phyloP scores from a whole-genome alignment of 805 yeast genomes.

The Gaillardinia entomophila region DNA sequence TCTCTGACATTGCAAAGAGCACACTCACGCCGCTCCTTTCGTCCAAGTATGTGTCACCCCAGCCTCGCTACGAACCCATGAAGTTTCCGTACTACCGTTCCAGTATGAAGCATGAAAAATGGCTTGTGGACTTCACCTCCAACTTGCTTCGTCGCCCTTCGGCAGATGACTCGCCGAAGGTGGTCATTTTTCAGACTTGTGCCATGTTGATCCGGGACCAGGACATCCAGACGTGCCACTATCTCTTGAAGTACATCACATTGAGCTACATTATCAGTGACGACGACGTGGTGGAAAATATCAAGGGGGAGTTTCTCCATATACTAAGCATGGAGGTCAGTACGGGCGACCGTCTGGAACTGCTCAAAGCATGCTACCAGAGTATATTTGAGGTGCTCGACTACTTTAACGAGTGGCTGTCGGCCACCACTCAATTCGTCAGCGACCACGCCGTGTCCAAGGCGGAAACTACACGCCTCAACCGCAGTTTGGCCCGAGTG shows the following conservation, averaged over 20 bases:
- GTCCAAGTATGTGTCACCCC: conserved; percentile 66
- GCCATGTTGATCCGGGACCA: conserved; percentile 62
- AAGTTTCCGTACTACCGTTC: conserved; percentile 61
- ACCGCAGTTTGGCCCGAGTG: conserved; percentile 27
- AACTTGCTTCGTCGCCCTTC: conserved; percentile 51
- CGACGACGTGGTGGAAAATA: conserved; percentile 33
- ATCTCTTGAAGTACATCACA: conserved; percentile 71
- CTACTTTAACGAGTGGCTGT: conserved; percentile 76
- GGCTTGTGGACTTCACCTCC: conserved; percentile 69
- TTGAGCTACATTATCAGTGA: conserved; percentile 56
- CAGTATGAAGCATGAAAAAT: conserved; percentile 52
- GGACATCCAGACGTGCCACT: conserved; percentile 63
- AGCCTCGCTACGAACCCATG: conserved; percentile 40
- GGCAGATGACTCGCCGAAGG: conserved; percentile 8
- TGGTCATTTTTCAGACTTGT: conserved; percentile 53
- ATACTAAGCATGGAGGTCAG: conserved; percentile 41
- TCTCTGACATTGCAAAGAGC: conserved; percentile 62
- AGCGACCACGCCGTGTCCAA: conserved; percentile 16
- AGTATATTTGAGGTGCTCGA: conserved; percentile 76
- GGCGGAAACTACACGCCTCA: conserved; percentile 13
- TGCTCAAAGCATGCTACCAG: conserved; percentile 60
- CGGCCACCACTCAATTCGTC: conserved; percentile 28
- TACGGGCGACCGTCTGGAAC: conserved; percentile 36
- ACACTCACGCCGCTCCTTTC: conserved; percentile 70
- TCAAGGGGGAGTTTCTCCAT: conserved; percentile 53